These are phyloP conservation scores for Apodospora peruviana DNA, from an alignment of 495 filamentous ascomycete genomes.

Conservation along the genomic window DNA sequence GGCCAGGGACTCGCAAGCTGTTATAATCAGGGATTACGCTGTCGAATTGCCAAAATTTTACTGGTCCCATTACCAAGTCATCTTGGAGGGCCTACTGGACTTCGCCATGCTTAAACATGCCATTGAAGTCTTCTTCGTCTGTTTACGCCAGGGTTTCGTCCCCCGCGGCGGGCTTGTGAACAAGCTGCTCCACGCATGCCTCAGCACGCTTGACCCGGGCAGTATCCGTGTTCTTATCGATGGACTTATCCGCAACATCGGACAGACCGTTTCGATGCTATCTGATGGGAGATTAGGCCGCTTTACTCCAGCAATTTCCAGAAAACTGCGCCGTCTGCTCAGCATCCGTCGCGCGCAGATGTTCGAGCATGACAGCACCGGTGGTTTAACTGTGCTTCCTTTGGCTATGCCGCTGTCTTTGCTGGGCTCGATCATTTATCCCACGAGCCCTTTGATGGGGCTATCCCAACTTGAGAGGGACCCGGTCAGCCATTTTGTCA, in stretches of 20 bases:
- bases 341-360: conserved; percentile 4
- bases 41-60: conserved; percentile 23
- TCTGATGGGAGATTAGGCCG: conserved; percentile 1
- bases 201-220: conserved; percentile 18
- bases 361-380: background rate
- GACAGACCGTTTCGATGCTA: conserved; percentile 11
- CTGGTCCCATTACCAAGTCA: conserved; percentile 23
- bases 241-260: conserved; percentile 18
- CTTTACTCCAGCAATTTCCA: background rate
- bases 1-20: conserved; percentile 10
- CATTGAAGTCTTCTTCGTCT: conserved; percentile 25
- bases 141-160: conserved; percentile 20
- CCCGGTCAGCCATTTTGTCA: too few species aligned
- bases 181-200: conserved; percentile 27
- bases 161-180: conserved; percentile 21
- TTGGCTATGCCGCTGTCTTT: too few species aligned
- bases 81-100: conserved; percentile 34
- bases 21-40: conserved; percentile 4
- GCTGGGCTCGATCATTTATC: too few species aligned
- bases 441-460: too few species aligned
- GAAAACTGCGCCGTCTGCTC: conserved; percentile 10
- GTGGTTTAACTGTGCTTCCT: too few species aligned
- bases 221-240: conserved; percentile 21
- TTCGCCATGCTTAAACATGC: conserved; percentile 29
- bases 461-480: background rate